A percentile compares a stretch with the other conserved stretches of the same genome.
Evolutionary conservation across 2,329 filamentous ascomycete genomes (phyloP).

Genomic region (Cryphonectria nitschkei): DNA sequence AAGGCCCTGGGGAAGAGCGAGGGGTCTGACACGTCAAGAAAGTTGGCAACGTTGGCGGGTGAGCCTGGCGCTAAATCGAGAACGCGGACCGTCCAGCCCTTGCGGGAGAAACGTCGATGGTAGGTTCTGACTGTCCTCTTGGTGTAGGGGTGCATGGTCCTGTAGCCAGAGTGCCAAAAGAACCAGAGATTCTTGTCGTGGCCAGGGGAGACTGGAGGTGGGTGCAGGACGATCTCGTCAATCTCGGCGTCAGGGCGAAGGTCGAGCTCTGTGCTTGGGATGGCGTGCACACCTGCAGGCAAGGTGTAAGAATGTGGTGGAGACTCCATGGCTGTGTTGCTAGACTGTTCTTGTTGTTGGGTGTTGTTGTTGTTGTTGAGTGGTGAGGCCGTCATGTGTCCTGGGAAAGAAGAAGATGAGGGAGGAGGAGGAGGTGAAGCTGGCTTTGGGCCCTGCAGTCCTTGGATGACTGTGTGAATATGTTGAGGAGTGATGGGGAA

Average conservation of each 20-base stretch:
- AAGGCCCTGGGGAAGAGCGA: conserved; percentile 54
- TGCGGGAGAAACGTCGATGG: conserved; percentile 54
- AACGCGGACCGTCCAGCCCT: conserved; percentile 58
- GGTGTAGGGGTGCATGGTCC: conserved; percentile 53
- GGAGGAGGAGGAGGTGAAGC: background rate
- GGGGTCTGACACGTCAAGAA: conserved; percentile 49
- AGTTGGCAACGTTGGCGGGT: conserved; percentile 51
- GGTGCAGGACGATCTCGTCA: conserved; percentile 47
- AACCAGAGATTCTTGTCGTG: conserved; percentile 60
- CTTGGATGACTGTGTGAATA: background rate
- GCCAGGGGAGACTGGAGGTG: conserved; percentile 38
- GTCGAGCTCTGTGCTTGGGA: conserved; percentile 47
- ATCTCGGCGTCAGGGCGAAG: conserved; percentile 50
- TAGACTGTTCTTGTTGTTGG: conserved; percentile 3
- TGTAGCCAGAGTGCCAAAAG: conserved; percentile 59
- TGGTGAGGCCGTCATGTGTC: conserved; percentile 8
- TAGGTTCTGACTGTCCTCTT: conserved; percentile 57
- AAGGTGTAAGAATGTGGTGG: conserved; percentile 36
- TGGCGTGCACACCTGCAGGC: conserved; percentile 45
- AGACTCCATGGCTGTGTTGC: conserved; percentile 30
- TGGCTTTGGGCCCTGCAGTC: background rate
- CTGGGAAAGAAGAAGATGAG: background rate
- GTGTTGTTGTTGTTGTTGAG: background rate
- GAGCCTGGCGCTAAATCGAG: conserved; percentile 50
- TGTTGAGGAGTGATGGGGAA: background rate